Conservation (phyloP, 1,284 basidiomycete species). For the Cutaneotrichosporon sp. region DNA sequence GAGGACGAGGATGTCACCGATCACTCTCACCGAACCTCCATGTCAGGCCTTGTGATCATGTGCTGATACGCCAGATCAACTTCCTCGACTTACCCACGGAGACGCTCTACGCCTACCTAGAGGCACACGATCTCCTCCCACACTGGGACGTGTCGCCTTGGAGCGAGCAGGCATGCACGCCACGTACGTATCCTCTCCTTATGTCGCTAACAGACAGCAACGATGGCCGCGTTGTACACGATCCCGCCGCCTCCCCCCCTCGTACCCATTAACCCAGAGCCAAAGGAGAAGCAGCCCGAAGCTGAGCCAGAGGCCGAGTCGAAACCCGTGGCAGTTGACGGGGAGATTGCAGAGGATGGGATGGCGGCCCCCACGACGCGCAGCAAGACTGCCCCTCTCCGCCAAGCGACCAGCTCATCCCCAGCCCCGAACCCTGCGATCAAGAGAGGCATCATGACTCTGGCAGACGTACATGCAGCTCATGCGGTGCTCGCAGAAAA, state of each 20-base stretch:
- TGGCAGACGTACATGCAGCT: conserved; percentile 46
- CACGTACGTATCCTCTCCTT: conserved; percentile 33
- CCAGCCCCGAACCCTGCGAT: conserved; percentile 21
- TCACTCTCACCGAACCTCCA: background rate
- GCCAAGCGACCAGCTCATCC: conserved; percentile 31
- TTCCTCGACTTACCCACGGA: conserved; percentile 47
- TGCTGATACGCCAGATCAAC: conserved; percentile 38
- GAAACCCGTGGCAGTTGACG: background rate
- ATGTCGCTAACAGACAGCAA: conserved; percentile 22
- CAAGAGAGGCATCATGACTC: conserved; percentile 46
- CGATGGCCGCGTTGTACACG: conserved; percentile 38
- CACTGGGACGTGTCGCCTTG: conserved; percentile 48
- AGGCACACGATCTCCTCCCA: conserved; percentile 45
- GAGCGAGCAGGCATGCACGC: conserved; percentile 47
- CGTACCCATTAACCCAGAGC: conserved; percentile 22
- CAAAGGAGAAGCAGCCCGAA: conserved; percentile 8
- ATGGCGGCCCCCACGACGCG: conserved; percentile 43
- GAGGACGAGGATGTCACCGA: background rate
- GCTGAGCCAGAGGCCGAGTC: conserved; percentile 5
- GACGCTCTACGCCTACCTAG: conserved; percentile 46
- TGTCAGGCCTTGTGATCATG: background rate
- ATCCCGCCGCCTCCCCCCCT: conserved; percentile 29
- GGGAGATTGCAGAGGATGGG: conserved; percentile 11
- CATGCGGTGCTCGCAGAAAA: conserved; percentile 47
- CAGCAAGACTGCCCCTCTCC: conserved; percentile 41